Evolutionary conservation across 371 early-diverging fungal species (phyloP).

Genomic region (Dinochytrium kinnereticum): DNA sequence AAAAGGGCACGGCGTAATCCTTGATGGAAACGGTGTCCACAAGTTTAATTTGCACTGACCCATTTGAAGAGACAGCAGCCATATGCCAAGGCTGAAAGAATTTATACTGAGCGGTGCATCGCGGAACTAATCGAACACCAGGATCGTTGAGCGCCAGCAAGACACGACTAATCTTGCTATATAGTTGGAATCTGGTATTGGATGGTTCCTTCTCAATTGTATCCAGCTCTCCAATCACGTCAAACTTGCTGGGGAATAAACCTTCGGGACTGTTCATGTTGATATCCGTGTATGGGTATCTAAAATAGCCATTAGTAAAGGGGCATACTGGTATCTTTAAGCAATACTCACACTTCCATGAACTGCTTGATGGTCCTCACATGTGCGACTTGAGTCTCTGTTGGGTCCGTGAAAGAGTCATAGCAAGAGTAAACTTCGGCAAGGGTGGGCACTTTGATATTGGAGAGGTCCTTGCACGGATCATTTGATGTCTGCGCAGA

Average conservation of each 20-base stretch:
- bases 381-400: background rate
- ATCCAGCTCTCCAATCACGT: background rate
- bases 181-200: background rate
- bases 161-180: background rate
- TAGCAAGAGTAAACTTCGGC: background rate
- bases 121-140: background rate
- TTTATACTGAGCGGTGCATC: background rate
- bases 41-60: background rate
- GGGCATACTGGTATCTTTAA: background rate
- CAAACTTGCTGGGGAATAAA: background rate
- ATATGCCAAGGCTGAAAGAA: slow-evolving; percentile 5
- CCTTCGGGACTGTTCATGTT: background rate
- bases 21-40: background rate
- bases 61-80: background rate
- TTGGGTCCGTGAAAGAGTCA: background rate
- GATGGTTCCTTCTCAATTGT: background rate
- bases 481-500: no score
- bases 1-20: no score
- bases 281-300: background rate
- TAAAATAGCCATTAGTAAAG: background rate
- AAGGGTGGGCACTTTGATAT: no score
- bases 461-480: no score
- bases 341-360: background rate
- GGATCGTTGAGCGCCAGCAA: background rate
- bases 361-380: background rate